These are phyloP conservation scores for Ogataea nitratoaversa DNA, from an alignment of 805 yeast species.

Conservation along the genomic window DNA sequence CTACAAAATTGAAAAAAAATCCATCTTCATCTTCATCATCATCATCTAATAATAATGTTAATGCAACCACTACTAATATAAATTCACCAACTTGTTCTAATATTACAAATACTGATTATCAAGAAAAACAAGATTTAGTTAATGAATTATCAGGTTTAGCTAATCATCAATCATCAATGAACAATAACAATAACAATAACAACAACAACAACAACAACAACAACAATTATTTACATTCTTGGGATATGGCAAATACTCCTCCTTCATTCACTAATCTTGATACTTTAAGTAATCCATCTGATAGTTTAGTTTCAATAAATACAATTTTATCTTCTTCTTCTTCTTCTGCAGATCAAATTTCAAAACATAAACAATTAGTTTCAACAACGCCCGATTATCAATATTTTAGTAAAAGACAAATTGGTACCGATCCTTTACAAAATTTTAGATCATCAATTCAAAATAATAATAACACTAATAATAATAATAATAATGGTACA, in stretches of 20 bases:
- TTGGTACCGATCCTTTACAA: constrained; percentile 31
- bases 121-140: neutral
- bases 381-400: constrained; percentile 9
- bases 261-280: constrained; percentile 9
- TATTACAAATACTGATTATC: no score
- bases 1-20: neutral
- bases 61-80: neutral
- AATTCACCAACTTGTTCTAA: neutral
- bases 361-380: no score
- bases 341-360: no score
- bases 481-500: neutral
- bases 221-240: constrained; percentile 20
- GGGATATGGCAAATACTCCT: constrained; percentile 30
- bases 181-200: constrained; percentile 14
- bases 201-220: no score
- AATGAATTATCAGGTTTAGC: neutral
- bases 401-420: constrained; percentile 22
- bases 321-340: constrained; percentile 5
- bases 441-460: constrained; percentile 19
- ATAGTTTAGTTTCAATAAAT: constrained; percentile 20
- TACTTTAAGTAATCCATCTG: constrained; percentile 14
- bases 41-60: no score
- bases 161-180: neutral
- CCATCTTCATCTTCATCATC: neutral
- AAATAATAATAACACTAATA: neutral